phyloP scores from a whole-genome alignment of 2,329 filamentous ascomycete genomes.

The Rhinocladiella mackenziei region DNA sequence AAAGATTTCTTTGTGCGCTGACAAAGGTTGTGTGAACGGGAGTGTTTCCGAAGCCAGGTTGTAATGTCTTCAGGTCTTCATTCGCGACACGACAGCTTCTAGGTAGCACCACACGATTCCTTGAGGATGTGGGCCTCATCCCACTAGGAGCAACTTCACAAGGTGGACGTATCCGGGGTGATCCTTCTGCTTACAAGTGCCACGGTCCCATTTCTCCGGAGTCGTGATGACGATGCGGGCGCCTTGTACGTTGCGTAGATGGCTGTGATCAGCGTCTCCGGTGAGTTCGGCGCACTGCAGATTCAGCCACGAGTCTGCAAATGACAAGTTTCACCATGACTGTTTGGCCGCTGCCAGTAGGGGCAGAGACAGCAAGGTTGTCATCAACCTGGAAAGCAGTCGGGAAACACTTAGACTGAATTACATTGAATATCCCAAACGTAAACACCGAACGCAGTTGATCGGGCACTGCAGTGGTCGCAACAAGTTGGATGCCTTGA shows the following conservation, averaged over 20 bases:
- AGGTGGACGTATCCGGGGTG: conserved; percentile 69
- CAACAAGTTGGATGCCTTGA: conserved; percentile 59
- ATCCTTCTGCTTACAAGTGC: conserved; percentile 82
- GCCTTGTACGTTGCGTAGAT: conserved; percentile 65
- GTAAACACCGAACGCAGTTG: conserved; percentile 66
- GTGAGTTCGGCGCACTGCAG: conserved; percentile 73
- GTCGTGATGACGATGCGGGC: conserved; percentile 83
- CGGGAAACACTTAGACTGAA: conserved; percentile 75
- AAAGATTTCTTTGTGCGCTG: conserved; percentile 66
- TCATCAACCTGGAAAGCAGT: conserved; percentile 63
- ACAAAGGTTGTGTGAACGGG: conserved; percentile 55
- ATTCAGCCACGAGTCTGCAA: conserved; percentile 61
- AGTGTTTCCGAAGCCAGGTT: conserved; percentile 68
- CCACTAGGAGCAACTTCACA: conserved; percentile 74
- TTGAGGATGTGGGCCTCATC: conserved; percentile 87
- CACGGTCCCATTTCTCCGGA: conserved; percentile 87
- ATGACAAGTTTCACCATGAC: conserved; percentile 77
- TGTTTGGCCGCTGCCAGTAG: conserved; percentile 83
- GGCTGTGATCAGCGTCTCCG: conserved; percentile 67
- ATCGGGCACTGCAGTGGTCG: conserved; percentile 62
- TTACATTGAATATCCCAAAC: conserved; percentile 72
- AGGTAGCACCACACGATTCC: conserved; percentile 74
- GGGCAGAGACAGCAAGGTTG: conserved; percentile 75
- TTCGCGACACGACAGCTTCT: conserved; percentile 78
- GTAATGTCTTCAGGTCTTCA: conserved; percentile 79